Percentiles rank a stretch among this genome's conserved stretches.
These are phyloP conservation scores for Rhamnella rubrinervis DNA, from an alignment of 331 rosid genomes.

Conservation along the genomic window DNA sequence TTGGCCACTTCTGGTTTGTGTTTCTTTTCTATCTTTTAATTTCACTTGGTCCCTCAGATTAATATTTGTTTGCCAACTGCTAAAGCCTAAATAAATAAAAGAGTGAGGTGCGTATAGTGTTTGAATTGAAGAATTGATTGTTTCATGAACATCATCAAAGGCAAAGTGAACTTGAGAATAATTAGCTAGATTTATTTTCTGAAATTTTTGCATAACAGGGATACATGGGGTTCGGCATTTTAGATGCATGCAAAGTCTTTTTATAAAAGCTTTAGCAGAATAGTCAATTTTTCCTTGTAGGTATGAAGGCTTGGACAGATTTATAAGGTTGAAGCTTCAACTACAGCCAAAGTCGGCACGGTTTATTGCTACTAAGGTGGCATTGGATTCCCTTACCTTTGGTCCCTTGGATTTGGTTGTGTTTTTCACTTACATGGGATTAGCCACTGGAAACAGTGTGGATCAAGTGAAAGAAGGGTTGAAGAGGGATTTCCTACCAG, in stretches of 20 bases:
- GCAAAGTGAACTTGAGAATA: too few relatives aligned
- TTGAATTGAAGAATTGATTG: too few relatives aligned
- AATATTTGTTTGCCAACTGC: background rate
- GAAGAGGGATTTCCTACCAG: conserved; percentile 87
- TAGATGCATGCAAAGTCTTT: background rate
- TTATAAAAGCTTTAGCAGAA: background rate
- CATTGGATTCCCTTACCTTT: conserved; percentile 63
- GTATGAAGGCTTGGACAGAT: conserved; percentile 85
- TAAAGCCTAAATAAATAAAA: too few relatives aligned
- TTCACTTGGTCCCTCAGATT: background rate
- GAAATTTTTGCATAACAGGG: background rate
- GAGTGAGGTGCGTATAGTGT: too few relatives aligned
- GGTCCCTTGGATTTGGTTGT: conserved; percentile 78
- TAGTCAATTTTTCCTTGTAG: conserved; percentile 32
- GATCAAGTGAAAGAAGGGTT: conserved; percentile 80
- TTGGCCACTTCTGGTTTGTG: conserved; percentile 53
- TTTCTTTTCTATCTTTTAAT: background rate
- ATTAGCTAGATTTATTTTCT: too few relatives aligned
- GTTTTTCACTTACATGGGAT: conserved; percentile 89
- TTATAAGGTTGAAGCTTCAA: conserved; percentile 53
- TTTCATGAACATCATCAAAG: too few relatives aligned
- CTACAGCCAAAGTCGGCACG: conserved; percentile 66
- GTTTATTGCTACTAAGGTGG: conserved; percentile 84
- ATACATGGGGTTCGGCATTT: background rate
- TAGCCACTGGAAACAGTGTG: conserved; percentile 68